A percentile compares a stretch with the other conserved stretches of the same genome.
Conservation (phyloP, 306 rosid species). For the Vigna radiata region DNA sequence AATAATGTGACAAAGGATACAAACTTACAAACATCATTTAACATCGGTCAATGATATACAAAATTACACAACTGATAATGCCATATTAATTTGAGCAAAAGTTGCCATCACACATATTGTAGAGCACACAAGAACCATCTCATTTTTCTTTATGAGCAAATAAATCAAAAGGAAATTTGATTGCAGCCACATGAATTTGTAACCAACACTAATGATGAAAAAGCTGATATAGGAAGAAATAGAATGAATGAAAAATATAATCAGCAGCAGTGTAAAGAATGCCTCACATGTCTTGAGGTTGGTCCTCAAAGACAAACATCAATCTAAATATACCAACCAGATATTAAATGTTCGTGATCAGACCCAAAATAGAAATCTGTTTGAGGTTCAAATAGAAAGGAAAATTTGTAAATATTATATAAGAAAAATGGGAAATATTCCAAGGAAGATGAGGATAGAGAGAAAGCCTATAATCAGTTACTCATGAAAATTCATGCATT, state of each 20-base stretch:
- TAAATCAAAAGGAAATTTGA: conserved; percentile 24
- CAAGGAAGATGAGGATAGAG: not conserved
- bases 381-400: too few relatives aligned
- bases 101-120: conserved; percentile 16
- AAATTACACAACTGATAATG: conserved; percentile 9
- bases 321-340: conserved; percentile 20
- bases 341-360: not conserved
- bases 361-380: too few relatives aligned
- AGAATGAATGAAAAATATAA: not conserved
- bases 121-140: conserved; percentile 21
- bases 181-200: conserved; percentile 30
- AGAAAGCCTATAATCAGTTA: not conserved
- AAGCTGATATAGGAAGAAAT: conserved; percentile 24
- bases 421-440: not conserved
- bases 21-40: conserved; percentile 29
- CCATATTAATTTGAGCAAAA: conserved; percentile 11
- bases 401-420: not conserved
- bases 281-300: not conserved
- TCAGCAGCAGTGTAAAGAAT: conserved; percentile 17
- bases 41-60: conserved; percentile 30
- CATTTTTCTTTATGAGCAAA: conserved; percentile 1
- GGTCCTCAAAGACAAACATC: conserved; percentile 24
- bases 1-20: conserved; percentile 36
- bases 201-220: conserved; percentile 4
- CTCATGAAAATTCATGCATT: too few relatives aligned